phyloP scores from a whole-genome alignment of 2,329 filamentous ascomycete genomes.

The Colletotrichum sp. region DNA sequence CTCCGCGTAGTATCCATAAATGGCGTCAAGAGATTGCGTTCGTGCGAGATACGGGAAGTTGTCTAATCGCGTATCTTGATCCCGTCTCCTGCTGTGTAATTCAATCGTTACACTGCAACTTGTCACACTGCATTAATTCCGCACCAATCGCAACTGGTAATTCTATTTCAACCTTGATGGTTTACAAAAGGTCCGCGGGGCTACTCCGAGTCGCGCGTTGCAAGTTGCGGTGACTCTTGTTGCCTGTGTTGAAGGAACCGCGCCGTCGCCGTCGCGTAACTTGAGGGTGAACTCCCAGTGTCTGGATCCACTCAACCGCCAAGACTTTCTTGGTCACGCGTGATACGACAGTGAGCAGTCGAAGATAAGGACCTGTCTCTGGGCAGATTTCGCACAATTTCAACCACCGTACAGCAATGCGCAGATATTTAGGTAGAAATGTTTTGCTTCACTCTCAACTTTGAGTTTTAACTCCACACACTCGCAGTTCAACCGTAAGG shows the following conservation, averaged over 20 bases:
- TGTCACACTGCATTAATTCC: background rate
- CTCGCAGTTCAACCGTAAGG: background rate
- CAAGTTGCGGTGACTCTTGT: background rate
- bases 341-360: background rate
- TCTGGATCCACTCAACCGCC: background rate
- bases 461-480: background rate
- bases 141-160: background rate
- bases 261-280: background rate
- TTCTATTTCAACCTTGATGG: background rate
- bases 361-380: background rate
- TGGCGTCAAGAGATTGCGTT: constrained; percentile 16
- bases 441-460: background rate
- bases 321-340: background rate
- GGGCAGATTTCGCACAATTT: background rate
- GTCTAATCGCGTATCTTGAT: background rate
- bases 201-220: background rate
- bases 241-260: background rate
- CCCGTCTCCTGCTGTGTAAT: background rate
- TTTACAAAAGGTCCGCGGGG: background rate
- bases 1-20: background rate
- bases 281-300: background rate
- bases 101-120: background rate
- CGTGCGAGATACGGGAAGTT: constrained; percentile 8
- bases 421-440: background rate
- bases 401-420: background rate